A percentile compares a stretch with the other conserved stretches of the same genome.
These are phyloP conservation scores for Barnettozyma vustinii DNA, from an alignment of 805 yeast species.

Conservation along the genomic window DNA sequence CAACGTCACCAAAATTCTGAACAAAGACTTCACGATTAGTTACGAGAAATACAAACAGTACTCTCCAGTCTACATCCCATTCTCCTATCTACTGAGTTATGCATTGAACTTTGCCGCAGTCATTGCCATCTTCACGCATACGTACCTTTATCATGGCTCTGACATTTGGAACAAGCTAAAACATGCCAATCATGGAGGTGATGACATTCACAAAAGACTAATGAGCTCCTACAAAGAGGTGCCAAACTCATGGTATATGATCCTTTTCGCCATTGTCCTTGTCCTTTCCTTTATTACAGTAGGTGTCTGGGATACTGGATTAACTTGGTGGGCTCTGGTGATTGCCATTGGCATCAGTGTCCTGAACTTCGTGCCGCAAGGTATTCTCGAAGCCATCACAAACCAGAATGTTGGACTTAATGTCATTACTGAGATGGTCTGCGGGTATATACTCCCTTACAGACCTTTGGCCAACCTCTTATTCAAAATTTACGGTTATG, in stretches of 20 bases:
- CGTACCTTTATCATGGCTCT: conserved; percentile 49
- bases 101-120: conserved; percentile 61
- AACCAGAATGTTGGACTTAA: conserved; percentile 51
- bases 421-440: conserved; percentile 53
- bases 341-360: conserved; percentile 48
- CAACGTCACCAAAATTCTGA: conserved; percentile 42
- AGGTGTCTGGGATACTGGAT: conserved; percentile 40
- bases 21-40: conserved; percentile 37
- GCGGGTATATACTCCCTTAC: conserved; percentile 55
- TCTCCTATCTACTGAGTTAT: conserved; percentile 50
- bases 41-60: conserved; percentile 42
- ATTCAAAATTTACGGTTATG: conserved; percentile 49
- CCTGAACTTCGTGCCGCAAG: conserved; percentile 51
- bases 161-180: conserved; percentile 42
- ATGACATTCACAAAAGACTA: conserved; percentile 42
- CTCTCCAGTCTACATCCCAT: conserved; percentile 55
- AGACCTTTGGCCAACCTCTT: conserved; percentile 50
- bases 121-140: conserved; percentile 54
- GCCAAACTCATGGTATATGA: conserved; percentile 49
- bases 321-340: conserved; percentile 62
- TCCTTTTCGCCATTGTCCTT: conserved; percentile 23
- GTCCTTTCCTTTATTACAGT: conserved; percentile 29
- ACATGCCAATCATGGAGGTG: conserved; percentile 38
- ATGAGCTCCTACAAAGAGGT: conserved; percentile 57
- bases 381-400: conserved; percentile 53